Percentiles rank a stretch among this genome's conserved stretches.
Evolutionary conservation across 441 rosid species (phyloP).

Genomic region (Populus hybrid): DNA sequence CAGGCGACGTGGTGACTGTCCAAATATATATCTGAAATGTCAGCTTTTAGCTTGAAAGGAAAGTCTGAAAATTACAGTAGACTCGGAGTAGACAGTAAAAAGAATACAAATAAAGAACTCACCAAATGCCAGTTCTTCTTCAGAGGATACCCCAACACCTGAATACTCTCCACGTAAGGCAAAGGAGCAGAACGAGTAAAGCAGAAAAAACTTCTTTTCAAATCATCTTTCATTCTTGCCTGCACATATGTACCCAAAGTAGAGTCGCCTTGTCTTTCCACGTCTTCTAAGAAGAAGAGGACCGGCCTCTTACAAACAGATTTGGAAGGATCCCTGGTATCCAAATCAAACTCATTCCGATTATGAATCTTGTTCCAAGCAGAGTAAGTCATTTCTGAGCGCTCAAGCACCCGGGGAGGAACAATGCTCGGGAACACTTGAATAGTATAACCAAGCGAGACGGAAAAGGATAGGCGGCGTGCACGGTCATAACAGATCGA

Average conservation of each 20-base stretch:
- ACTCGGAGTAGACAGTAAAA: not conserved
- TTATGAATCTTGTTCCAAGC: slow-evolving; percentile 70
- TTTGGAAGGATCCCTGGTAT: slow-evolving; percentile 54
- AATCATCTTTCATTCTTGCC: slow-evolving; percentile 48
- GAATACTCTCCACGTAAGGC: slow-evolving; percentile 51
- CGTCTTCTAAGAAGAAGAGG: slow-evolving; percentile 58
- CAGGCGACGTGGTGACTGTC: slow-evolving; percentile 68
- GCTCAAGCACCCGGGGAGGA: slow-evolving; percentile 67
- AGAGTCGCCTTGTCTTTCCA: slow-evolving; percentile 42
- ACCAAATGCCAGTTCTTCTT: slow-evolving; percentile 73
- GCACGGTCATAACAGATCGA: slow-evolving; percentile 71
- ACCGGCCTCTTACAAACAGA: slow-evolving; percentile 57
- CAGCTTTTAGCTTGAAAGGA: not conserved
- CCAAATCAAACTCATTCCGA: slow-evolving; percentile 72
- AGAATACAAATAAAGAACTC: slow-evolving; percentile 18
- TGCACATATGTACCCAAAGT: slow-evolving; percentile 57
- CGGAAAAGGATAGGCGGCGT: slow-evolving; percentile 45
- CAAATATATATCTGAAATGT: slow-evolving; percentile 6
- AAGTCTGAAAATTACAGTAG: not conserved
- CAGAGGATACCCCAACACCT: slow-evolving; percentile 54
- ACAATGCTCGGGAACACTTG: slow-evolving; percentile 69
- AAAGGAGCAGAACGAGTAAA: slow-evolving; percentile 62
- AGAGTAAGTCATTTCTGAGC: slow-evolving; percentile 66
- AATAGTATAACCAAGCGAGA: slow-evolving; percentile 75
- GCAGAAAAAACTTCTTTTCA: slow-evolving; percentile 70